Conservation (phyloP, 2,329 filamentous ascomycete genomes). For the Tolypocladium paradoxum region DNA sequence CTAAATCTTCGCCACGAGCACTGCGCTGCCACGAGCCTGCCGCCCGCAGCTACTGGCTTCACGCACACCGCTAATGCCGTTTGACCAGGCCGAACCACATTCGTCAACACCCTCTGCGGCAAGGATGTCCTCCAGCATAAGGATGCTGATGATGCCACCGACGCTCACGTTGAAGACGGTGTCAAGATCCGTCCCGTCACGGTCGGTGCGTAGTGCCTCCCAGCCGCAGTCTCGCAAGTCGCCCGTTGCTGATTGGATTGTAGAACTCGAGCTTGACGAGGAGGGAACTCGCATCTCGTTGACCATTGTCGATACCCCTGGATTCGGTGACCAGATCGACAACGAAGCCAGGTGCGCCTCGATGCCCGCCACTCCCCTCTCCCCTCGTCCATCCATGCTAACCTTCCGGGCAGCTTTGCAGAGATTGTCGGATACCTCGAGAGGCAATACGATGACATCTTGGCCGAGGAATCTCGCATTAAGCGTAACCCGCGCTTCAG, state of each 20-base stretch:
- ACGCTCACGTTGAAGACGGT: conserved; percentile 87
- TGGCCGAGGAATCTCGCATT: conserved; percentile 98
- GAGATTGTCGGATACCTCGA: conserved; percentile 98
- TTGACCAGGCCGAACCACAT: conserved; percentile 77
- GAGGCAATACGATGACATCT: conserved; percentile 98
- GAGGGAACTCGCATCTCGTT: conserved; percentile 96
- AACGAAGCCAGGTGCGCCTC: conserved; percentile 80
- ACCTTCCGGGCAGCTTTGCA: conserved; percentile 57
- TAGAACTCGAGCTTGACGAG: conserved; percentile 92
- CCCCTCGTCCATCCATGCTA: background rate
- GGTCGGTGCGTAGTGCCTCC: conserved; percentile 53
- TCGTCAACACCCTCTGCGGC: conserved; percentile 98
- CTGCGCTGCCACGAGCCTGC: no score
- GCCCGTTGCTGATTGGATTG: background rate
- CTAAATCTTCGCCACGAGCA: background rate
- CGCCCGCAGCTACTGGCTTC: background rate
- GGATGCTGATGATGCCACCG: conserved; percentile 81
- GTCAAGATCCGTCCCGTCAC: conserved; percentile 98
- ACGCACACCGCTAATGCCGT: background rate
- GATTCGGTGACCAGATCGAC: conserved; percentile 97
- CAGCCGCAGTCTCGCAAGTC: background rate
- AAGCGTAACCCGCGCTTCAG: conserved; percentile 99
- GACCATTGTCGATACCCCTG: conserved; percentile 96
- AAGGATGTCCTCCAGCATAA: conserved; percentile 85
- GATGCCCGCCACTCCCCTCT: background rate